phyloP scores from a whole-genome alignment of 345 rosid species.

The Murraya paniculata region DNA sequence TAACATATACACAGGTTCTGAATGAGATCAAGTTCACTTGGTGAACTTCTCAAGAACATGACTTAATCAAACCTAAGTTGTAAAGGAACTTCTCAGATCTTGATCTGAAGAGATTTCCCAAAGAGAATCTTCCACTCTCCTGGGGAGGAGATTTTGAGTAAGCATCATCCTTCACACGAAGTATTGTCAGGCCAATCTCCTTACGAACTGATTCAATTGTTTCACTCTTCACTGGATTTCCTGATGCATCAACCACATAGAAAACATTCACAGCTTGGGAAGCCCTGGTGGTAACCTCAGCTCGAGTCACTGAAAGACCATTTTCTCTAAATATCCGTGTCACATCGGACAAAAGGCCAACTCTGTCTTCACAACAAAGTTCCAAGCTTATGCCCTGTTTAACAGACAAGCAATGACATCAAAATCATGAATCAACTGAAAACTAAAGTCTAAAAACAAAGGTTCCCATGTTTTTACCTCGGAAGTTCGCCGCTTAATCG shows the following conservation, averaged over 20 bases:
- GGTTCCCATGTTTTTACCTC: conserved; percentile 38
- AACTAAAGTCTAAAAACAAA: conserved; percentile 7
- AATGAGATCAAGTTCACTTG: conserved; percentile 17
- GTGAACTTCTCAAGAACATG: conserved; percentile 38
- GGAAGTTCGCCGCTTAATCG: conserved; percentile 71
- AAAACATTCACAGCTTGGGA: conserved; percentile 77
- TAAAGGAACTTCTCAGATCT: conserved; percentile 76
- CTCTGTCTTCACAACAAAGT: conserved; percentile 72
- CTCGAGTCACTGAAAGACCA: conserved; percentile 75
- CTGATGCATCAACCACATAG: conserved; percentile 79
- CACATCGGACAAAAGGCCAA: conserved; percentile 83
- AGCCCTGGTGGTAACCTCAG: conserved; percentile 85
- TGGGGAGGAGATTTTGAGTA: conserved; percentile 35
- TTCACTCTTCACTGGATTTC: conserved; percentile 61
- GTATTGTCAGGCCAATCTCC: conserved; percentile 67
- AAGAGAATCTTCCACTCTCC: conserved; percentile 54
- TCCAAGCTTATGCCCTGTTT: conserved; percentile 82
- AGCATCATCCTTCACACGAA: conserved; percentile 57
- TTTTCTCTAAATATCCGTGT: conserved; percentile 95
- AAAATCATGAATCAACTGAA: not conserved
- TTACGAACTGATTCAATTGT: conserved; percentile 75
- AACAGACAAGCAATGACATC: conserved; percentile 5
- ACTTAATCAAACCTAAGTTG: conserved; percentile 62
- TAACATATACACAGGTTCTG: conserved; percentile 21
- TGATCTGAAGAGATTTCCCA: conserved; percentile 61